Evolutionary conservation across 768 basidiomycete genomes (phyloP).

Genomic region (Calocybe cyanea): DNA sequence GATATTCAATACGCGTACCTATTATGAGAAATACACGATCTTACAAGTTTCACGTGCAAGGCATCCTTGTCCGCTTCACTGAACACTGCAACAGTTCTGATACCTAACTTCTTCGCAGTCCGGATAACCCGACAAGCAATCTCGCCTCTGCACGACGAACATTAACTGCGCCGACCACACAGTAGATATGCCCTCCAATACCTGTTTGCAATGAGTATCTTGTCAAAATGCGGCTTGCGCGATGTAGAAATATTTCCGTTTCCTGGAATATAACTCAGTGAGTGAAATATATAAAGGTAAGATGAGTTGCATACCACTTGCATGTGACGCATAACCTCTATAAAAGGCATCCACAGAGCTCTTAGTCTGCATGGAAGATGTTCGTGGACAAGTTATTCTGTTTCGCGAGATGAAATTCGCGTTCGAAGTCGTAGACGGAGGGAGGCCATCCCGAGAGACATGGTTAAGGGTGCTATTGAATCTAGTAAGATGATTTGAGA

Average conservation of each 20-base stretch:
- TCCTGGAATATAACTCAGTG: not conserved
- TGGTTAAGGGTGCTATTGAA: slow-evolving; percentile 7
- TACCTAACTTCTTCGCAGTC: slow-evolving; percentile 82
- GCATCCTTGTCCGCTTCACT: slow-evolving; percentile 82
- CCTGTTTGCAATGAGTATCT: slow-evolving; percentile 92
- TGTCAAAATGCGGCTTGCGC: slow-evolving; percentile 67
- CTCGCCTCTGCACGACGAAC: slow-evolving; percentile 61
- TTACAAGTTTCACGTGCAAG: slow-evolving; percentile 78
- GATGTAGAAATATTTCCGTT: slow-evolving; percentile 9
- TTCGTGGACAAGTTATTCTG: slow-evolving; percentile 1
- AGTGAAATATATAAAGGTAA: not conserved
- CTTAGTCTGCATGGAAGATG: not conserved
- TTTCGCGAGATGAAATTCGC: slow-evolving; percentile 2
- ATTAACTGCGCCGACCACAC: not conserved
- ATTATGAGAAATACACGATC: slow-evolving; percentile 8
- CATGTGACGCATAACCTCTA: slow-evolving; percentile 26
- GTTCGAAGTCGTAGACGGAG: slow-evolving; percentile 2
- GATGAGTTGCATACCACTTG: slow-evolving; percentile 20
- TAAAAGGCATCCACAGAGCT: slow-evolving; percentile 2
- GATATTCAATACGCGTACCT: not conserved
- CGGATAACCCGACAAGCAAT: slow-evolving; percentile 95
- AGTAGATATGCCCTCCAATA: slow-evolving; percentile 20
- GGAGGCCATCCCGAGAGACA: slow-evolving; percentile 5
- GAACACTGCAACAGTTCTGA: slow-evolving; percentile 90
- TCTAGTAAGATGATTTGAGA: slow-evolving; percentile 20